Evolutionary conservation across 2,329 filamentous ascomycete genomes (phyloP).

Genomic region (Nemania sp.): DNA sequence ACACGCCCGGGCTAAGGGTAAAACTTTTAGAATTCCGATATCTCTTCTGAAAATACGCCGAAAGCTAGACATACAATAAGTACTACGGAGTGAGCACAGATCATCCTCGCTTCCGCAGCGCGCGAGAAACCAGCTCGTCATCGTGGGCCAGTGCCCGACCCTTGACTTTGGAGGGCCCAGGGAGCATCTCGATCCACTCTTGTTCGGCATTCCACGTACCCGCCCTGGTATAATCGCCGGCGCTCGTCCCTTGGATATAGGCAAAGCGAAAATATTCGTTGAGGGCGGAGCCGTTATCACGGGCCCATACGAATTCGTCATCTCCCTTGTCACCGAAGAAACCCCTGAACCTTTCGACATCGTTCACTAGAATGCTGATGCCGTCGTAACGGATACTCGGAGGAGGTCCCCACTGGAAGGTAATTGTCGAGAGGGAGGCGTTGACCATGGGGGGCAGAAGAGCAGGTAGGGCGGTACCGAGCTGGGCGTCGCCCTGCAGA

Average conservation of each 20-base stretch:
- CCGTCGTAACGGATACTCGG: slow-evolving; percentile 67
- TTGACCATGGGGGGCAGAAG: slow-evolving; percentile 55
- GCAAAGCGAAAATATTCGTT: slow-evolving; percentile 81
- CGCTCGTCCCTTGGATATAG: slow-evolving; percentile 67
- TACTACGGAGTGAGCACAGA: not conserved
- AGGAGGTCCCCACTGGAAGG: slow-evolving; percentile 58
- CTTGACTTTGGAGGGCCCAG: slow-evolving; percentile 60
- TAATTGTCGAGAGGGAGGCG: slow-evolving; percentile 64
- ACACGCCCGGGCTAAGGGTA: too few relatives aligned
- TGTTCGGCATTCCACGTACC: slow-evolving; percentile 69
- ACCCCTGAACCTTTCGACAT: slow-evolving; percentile 78
- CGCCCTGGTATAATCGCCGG: slow-evolving; percentile 75
- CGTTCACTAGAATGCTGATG: slow-evolving; percentile 80
- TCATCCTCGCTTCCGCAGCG: slow-evolving; percentile 8
- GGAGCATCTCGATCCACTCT: slow-evolving; percentile 67
- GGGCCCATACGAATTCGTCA: slow-evolving; percentile 62
- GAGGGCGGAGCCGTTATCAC: slow-evolving; percentile 46
- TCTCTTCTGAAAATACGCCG: too few relatives aligned
- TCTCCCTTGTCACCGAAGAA: slow-evolving; percentile 65
- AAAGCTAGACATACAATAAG: too few relatives aligned
- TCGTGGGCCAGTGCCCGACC: slow-evolving; percentile 26
- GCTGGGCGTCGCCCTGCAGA: slow-evolving; percentile 70
- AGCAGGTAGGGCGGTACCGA: slow-evolving; percentile 64
- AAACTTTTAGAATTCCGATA: too few relatives aligned
- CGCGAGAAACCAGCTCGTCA: slow-evolving; percentile 23